phyloP scores from a whole-genome alignment of 208 protist genomes.

The Novymonas esmeraldas region DNA sequence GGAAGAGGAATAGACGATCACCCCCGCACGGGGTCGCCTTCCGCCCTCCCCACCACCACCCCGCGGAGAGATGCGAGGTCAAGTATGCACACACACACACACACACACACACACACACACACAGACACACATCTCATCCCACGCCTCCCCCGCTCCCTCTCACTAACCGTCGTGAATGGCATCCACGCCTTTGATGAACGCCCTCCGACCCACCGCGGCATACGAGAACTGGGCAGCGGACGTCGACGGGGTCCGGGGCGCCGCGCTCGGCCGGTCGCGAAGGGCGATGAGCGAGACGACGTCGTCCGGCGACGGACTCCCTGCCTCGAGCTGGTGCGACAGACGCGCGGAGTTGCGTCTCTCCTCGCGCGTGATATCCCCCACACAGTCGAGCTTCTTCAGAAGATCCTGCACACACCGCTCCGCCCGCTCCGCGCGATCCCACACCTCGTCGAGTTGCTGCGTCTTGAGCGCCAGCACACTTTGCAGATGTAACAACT shows the following conservation, averaged over 20 bases:
- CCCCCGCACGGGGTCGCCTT: too few species aligned
- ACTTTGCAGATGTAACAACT: constrained; percentile 13
- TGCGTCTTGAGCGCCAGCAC: constrained; percentile 12
- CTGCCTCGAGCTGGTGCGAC: constrained; percentile 16
- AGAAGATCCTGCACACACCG: constrained; percentile 8
- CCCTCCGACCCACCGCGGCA: neutral
- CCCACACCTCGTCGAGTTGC: constrained; percentile 25
- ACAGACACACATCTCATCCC: neutral
- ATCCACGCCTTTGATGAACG: neutral
- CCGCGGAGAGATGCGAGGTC: neutral
- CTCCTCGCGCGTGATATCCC: constrained; percentile 24
- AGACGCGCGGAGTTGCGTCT: constrained; percentile 15
- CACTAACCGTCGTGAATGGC: neutral
- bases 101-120: neutral
- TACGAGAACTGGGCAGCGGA: neutral
- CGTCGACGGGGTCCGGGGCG: neutral
- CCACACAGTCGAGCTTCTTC: constrained; percentile 6
- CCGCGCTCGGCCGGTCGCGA: constrained; percentile 1
- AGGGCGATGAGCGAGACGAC: constrained; percentile 10
- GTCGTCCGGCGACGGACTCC: constrained; percentile 13
- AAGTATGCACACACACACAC: neutral
- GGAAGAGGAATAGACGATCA: too few species aligned
- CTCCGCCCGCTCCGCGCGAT: constrained; percentile 27
- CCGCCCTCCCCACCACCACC: too few species aligned
- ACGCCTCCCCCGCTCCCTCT: neutral